These are phyloP conservation scores for Talaromyces ruber DNA, from an alignment of 495 filamentous ascomycete species.

Conservation along the genomic window DNA sequence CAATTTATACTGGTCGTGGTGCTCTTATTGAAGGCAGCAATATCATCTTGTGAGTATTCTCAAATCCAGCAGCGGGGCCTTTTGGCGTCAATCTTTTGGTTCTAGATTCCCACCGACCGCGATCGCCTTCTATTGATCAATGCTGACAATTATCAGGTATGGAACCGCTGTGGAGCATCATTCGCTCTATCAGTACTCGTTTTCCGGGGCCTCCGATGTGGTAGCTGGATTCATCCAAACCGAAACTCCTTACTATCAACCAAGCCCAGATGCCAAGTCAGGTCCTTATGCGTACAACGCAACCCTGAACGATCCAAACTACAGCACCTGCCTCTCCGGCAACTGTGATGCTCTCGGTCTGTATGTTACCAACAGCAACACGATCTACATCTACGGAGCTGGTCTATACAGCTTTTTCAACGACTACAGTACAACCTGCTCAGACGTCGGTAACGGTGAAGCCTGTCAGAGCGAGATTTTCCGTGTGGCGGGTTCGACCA, in stretches of 20 bases:
- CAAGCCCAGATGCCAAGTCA: conserved; percentile 49
- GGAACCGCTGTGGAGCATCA: conserved; percentile 74
- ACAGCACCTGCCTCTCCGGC: conserved; percentile 35
- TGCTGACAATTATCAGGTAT: conserved; percentile 19
- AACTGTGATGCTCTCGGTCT: conserved; percentile 61
- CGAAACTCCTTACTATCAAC: conserved; percentile 70
- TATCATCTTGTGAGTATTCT: conserved; percentile 45
- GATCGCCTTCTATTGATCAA: not conserved
- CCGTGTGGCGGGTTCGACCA: conserved; percentile 37
- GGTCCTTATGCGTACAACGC: conserved; percentile 42
- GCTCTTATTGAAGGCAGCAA: conserved; percentile 49
- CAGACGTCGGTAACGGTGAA: conserved; percentile 33
- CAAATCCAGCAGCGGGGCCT: not conserved
- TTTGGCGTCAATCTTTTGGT: not conserved
- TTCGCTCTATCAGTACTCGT: conserved; percentile 74
- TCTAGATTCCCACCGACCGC: not conserved
- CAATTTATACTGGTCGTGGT: conserved; percentile 61
- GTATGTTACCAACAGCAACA: conserved; percentile 48
- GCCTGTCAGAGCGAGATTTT: conserved; percentile 57
- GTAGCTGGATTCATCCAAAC: conserved; percentile 75
- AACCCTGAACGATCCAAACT: conserved; percentile 51
- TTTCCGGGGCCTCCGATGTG: conserved; percentile 58
- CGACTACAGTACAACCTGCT: conserved; percentile 40
- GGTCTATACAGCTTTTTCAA: conserved; percentile 75
- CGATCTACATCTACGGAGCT: conserved; percentile 58